Evolutionary conservation across 2,329 filamentous ascomycete species (phyloP), one percentile per base, ranked within the genome.

Genomic region (Tolypocladium cylindrosporum): DNA sequence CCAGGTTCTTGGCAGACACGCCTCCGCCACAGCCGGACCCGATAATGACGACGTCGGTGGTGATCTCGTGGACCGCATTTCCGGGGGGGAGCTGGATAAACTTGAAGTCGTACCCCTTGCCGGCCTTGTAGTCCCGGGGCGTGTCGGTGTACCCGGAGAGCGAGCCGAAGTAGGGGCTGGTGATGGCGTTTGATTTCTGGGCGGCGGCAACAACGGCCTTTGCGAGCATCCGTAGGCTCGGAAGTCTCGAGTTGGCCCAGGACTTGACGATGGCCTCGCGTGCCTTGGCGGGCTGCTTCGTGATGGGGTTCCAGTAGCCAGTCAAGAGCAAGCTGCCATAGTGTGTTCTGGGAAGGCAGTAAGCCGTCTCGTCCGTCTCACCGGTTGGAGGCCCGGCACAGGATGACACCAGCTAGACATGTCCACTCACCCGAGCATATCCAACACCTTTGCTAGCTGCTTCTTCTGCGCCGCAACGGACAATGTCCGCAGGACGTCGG

Each of bases 1-100:
- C 84, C 1, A 96, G 75, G 55, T 89, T 87, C 71, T 92, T 92
- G 31, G 92, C 91, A 41, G 81, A 83, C 0, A 96, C 91, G 11
- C 81, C 90, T 45, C 89, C 91, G 61, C 92, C 92, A 65, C 90
- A 95, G 36, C 92, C 92, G 42, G 89, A 94, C 2, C 92, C 92
- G 24, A 97, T 80, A 59, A 97, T 85, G 45, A 96, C 84, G 1
- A 96, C 84, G 69, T 97, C 93, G 0, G 89, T 87, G 57, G 91
- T 84, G 43, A 95, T 74, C 3, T 79, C 78, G 61, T 86, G 83
- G 0, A 83, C 76, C 5, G 66, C 62, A n/a, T 64, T 62, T 7
- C 67, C 69, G 2, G 66, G 56, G 2, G 68, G 70, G 62, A 87
- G 76, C 66, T 89, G 84, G 52, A 88, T 66, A 64, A 90, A 90